Conservation (phyloP, 129 eudicot species). For the Artemisia tridentata region DNA sequence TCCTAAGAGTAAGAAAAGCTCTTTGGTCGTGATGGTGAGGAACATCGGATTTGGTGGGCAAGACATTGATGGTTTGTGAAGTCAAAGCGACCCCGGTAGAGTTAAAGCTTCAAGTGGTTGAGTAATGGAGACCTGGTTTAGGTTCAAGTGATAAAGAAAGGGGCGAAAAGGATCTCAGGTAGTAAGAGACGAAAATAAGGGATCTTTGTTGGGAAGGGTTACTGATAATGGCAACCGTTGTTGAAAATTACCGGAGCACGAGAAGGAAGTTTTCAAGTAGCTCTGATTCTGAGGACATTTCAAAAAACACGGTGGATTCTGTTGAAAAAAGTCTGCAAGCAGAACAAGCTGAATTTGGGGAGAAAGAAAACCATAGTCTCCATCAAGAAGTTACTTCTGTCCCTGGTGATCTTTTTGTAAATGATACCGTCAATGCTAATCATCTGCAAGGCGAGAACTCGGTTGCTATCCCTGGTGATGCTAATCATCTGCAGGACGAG, state of each 20-base stretch:
- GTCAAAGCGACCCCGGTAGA: slow-evolving; percentile 50
- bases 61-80: slow-evolving; percentile 41
- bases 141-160: slow-evolving; percentile 33
- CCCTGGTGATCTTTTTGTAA: slow-evolving; percentile 29
- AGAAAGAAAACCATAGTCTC: slow-evolving; percentile 26
- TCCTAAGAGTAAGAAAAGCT: slow-evolving; percentile 68
- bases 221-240: slow-evolving; percentile 31
- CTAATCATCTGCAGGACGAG: slow-evolving; percentile 3
- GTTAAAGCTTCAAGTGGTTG: slow-evolving; percentile 43
- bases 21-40: slow-evolving; percentile 46
- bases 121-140: slow-evolving; percentile 44
- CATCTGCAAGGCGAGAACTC: neutral
- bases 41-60: slow-evolving; percentile 38
- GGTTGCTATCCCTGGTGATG: neutral
- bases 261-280: slow-evolving; percentile 33
- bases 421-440: slow-evolving; percentile 26
- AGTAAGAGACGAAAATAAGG: slow-evolving; percentile 32
- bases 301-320: slow-evolving; percentile 29
- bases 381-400: slow-evolving; percentile 29
- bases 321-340: slow-evolving; percentile 30
- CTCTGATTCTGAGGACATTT: slow-evolving; percentile 35
- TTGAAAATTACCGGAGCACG: slow-evolving; percentile 30
- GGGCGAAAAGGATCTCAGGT: slow-evolving; percentile 35
- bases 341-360: slow-evolving; percentile 31
- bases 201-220: slow-evolving; percentile 14